Evolutionary conservation across 352 stramenopile species (phyloP), one percentile per base, ranked within the genome.

Genomic region (Pythium pectinolyticum): DNA sequence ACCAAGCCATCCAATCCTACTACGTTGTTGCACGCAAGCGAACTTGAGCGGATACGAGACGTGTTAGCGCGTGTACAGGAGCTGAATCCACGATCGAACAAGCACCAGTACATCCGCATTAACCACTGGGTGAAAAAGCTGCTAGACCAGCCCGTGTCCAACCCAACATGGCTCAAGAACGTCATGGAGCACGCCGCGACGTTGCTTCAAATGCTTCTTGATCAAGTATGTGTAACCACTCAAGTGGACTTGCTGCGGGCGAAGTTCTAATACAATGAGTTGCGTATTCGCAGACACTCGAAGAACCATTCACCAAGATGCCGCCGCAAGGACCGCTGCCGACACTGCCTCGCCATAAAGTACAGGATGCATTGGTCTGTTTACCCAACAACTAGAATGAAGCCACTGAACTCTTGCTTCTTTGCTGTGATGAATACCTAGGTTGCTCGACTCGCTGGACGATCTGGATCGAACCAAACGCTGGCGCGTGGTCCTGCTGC

Each of bases 101-200:
- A 84, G n/a, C 78, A 89, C 61, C 69, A 87, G 67, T 75, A 80
- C 24, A 86, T 89, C 56, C 80, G 80, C 41, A 56, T 89, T 51
- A 70, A 45, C 14, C 78, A 85, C 51, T 91, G 80, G 78, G 55
- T 88, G 37, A 64, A 66, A 4, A 87, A 85, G 55, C 73, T 89
- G 24, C 72, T 75, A 8, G 71, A 76, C 28, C 78, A 89, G 63
- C 71, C 80, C 9, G 77, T 75, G 8, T 70, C 73, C 14, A 89
- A 88, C 45, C 47, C 68, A 5, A 67, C 73, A n/a, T 89, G 80
- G 82, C 53, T 75, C 11, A 86, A 84, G 49, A 86, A 78, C 27
- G 80, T 89, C 11, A 45, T 70, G 14, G 73, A 84, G 37, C 73
- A 88, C 53, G 73, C 75, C 1, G 71, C 60, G 14, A 46, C 67